Percentiles rank a stretch among this genome's conserved stretches.
Evolutionary conservation across 73 alveolate genomes (phyloP).

Genomic region (Effrenium voratum): DNA sequence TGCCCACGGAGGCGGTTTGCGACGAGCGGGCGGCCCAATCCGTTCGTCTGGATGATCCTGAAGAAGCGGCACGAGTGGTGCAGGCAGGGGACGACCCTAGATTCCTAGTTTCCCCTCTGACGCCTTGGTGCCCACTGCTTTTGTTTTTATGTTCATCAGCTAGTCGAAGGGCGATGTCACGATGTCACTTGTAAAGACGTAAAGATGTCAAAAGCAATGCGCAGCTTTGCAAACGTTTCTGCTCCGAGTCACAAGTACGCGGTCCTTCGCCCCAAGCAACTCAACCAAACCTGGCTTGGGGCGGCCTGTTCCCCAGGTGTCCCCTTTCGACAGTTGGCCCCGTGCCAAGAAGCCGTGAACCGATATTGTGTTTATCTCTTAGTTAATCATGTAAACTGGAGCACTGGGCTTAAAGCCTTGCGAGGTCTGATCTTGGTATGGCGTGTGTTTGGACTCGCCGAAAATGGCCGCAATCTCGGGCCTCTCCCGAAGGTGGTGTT

Average conservation of each 20-base stretch:
- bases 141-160: not conserved
- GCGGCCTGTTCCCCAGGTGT: too few relatives aligned
- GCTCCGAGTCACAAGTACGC: not conserved
- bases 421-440: too few relatives aligned
- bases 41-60: not conserved
- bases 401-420: too few relatives aligned
- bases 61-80: not conserved
- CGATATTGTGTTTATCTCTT: too few relatives aligned
- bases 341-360: too few relatives aligned
- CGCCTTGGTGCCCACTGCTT: not conserved
- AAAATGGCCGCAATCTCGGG: too few relatives aligned
- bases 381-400: too few relatives aligned
- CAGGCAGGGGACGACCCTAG: not conserved
- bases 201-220: not conserved
- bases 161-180: not conserved
- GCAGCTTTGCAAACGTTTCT: not conserved
- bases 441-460: too few relatives aligned
- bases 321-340: too few relatives aligned
- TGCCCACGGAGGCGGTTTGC: constrained; percentile 9
- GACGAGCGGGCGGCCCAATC: not conserved
- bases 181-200: not conserved
- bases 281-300: not conserved
- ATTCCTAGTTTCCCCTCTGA: not conserved
- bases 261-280: not conserved
- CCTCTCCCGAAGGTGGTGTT: too few relatives aligned